Percentiles rank a stretch among this genome's conserved stretches.
phyloP scores from a whole-genome alignment of 805 yeast genomes.

The Metschnikowia kofuensis region DNA sequence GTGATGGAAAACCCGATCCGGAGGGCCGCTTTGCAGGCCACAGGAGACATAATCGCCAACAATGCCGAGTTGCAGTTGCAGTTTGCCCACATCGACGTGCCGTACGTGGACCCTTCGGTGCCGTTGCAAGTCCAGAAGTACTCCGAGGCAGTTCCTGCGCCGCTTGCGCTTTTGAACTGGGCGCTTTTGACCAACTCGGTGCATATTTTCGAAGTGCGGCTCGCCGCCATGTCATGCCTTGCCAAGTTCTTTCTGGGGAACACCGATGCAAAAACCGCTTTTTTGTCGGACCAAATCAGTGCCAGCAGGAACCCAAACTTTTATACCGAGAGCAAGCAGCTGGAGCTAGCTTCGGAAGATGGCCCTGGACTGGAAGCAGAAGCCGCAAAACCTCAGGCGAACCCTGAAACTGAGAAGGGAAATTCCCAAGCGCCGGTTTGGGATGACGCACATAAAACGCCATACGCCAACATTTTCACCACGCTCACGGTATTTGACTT shows the following conservation, averaged over 20 bases:
- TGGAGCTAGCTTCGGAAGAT: slow-evolving; percentile 5
- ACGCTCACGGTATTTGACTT: slow-evolving; percentile 74
- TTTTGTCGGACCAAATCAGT: slow-evolving; percentile 64
- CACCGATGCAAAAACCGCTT: slow-evolving; percentile 54
- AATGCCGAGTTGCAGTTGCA: slow-evolving; percentile 66
- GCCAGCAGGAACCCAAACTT: slow-evolving; percentile 29
- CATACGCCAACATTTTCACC: slow-evolving; percentile 61
- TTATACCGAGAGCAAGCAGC: slow-evolving; percentile 16
- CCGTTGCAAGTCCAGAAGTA: slow-evolving; percentile 41
- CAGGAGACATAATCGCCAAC: slow-evolving; percentile 71
- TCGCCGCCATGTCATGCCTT: slow-evolving; percentile 64
- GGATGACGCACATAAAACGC: slow-evolving; percentile 21
- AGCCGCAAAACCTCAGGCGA: slow-evolving; percentile 4
- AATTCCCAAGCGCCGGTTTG: not conserved
- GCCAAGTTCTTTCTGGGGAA: slow-evolving; percentile 69
- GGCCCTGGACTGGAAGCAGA: not conserved
- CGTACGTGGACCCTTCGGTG: slow-evolving; percentile 76
- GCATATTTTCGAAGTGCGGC: slow-evolving; percentile 78
- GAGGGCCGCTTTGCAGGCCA: slow-evolving; percentile 64
- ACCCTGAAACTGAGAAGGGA: not conserved
- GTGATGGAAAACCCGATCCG: slow-evolving; percentile 65
- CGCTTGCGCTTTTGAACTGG: slow-evolving; percentile 80
- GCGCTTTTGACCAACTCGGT: slow-evolving; percentile 73
- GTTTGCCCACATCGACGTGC: slow-evolving; percentile 84
- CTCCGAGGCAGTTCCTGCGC: slow-evolving; percentile 56